Evolutionary conservation across 129 eudicot species (phyloP).

Genomic region (Saposhnikovia divaricata): DNA sequence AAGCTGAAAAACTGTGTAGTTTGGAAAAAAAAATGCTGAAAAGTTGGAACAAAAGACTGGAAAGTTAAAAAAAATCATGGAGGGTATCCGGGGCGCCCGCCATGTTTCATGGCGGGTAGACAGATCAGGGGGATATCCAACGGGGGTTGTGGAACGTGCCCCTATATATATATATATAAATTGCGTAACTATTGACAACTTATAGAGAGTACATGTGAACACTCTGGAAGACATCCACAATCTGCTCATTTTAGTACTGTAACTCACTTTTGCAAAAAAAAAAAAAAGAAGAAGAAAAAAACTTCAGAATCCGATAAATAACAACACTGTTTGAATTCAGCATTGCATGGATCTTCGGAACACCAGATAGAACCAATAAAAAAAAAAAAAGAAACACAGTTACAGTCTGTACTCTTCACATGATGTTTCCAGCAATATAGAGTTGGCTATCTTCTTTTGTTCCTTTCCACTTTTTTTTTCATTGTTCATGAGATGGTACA

Average conservation of each 20-base stretch:
- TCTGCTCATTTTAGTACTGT: background rate
- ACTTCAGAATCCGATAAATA: background rate
- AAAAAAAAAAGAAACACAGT: background rate
- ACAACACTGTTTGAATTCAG: conserved; percentile 5
- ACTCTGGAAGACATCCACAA: background rate
- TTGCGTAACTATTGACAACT: background rate
- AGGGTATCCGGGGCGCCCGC: too few species aligned
- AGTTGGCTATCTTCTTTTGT: background rate
- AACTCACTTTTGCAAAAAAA: background rate
- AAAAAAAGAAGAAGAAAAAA: background rate
- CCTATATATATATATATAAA: too few species aligned
- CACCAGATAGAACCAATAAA: too few species aligned
- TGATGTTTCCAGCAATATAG: background rate
- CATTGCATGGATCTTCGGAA: too few species aligned
- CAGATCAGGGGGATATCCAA: too few species aligned
- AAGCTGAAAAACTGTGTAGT: too few species aligned
- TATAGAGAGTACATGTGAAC: background rate
- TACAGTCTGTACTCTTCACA: background rate
- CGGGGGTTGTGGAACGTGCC: too few species aligned
- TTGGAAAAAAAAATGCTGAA: too few species aligned
- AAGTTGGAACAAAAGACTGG: too few species aligned
- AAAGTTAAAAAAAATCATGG: too few species aligned
- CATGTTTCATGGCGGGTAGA: too few species aligned
- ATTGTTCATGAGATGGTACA: background rate
- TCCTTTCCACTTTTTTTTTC: background rate